Base-by-base conservation (phyloP, 805 yeast species). In the Starmera caribaea region DNA sequence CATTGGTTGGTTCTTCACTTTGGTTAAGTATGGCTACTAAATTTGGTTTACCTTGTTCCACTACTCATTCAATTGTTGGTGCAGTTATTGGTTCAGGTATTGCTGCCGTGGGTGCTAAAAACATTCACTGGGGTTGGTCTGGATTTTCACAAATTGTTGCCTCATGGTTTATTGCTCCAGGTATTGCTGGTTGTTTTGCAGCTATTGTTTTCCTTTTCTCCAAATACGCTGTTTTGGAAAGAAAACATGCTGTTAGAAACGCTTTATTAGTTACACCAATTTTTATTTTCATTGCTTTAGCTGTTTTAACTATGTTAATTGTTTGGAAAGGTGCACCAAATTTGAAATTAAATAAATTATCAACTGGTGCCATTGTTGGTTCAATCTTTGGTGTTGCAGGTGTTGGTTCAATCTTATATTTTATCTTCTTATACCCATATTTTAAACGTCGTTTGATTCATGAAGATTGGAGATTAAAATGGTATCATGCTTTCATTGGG, bases 311-410 rank as follows among this genome's bases (percentile, higher is more conserved):
- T 42, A 80, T 83, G 83, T 69, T 81, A 59, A 76, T 82, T 54
- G 85, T 79, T 31, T 80, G 85, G 84, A 81, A 82, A 57, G 89
- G 88, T 50, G 80, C 89, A 40, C 87, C 89, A 50, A 70, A 71
- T 46, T 69, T 81, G 49, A 62, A 74, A 24, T 65, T 82, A 51
- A 66, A 74, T 46, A 53, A 74, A 8, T 64, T 81, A 39, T 63
- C 79, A 2, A 51, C 66, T 5, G 72, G 73, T 27, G 70, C 79
- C 10, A 73, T 73, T 33, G 66, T 62, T 35, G 83, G 77, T 9
- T 65, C 84, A 27, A 73, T 79, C 44, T 60, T 81, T 40, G 84
- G 87, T 40, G 80, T 74, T 40, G 87, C 76, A 45, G 77, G 60
- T 30, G 80, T 69, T 44, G 81, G 83, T 8, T 47, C 68, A 12